phyloP scores from a whole-genome alignment of 148 eudicot species.

The Dysphania ambrosioides region DNA sequence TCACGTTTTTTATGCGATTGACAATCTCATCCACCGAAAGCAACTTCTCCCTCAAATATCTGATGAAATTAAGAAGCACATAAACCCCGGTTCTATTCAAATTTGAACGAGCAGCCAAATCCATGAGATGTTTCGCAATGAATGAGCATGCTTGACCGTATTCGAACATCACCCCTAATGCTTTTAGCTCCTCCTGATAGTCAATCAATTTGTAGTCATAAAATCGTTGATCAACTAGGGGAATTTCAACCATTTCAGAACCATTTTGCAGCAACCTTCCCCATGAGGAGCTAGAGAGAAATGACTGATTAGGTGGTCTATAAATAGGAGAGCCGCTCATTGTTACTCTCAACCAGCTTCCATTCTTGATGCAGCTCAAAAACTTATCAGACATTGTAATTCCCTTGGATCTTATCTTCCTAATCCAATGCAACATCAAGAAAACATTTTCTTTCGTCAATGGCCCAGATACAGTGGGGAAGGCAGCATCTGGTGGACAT shows the following conservation, averaged over 20 bases:
- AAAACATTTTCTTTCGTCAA: conserved; percentile 44
- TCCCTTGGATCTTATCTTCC: conserved; percentile 24
- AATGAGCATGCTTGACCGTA: conserved; percentile 40
- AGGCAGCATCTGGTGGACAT: conserved; percentile 44
- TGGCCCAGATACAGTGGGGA: conserved; percentile 41
- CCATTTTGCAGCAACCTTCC: conserved; percentile 42
- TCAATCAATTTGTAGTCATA: conserved; percentile 36
- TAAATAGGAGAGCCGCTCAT: conserved; percentile 37
- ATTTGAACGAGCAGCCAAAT: conserved; percentile 31
- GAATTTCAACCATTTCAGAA: conserved; percentile 49
- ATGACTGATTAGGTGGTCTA: conserved; percentile 52
- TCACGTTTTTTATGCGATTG: conserved; percentile 28
- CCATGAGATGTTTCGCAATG: conserved; percentile 51
- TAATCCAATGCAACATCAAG: conserved; percentile 55
- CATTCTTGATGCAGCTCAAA: conserved; percentile 38
- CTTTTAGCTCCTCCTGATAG: conserved; percentile 45
- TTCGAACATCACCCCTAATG: conserved; percentile 52
- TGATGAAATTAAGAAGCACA: conserved; percentile 49
- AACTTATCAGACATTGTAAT: conserved; percentile 31
- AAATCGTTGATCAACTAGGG: conserved; percentile 40
- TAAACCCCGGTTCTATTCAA: conserved; percentile 37
- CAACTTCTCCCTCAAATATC: conserved; percentile 32
- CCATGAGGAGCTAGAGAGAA: conserved; percentile 40
- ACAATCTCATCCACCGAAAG: conserved; percentile 42
- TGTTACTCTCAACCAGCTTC: conserved; percentile 50